These are phyloP conservation scores for Pyrenophora tritici-repentis DNA, from an alignment of 2,329 filamentous ascomycete genomes.

Conservation along the genomic window DNA sequence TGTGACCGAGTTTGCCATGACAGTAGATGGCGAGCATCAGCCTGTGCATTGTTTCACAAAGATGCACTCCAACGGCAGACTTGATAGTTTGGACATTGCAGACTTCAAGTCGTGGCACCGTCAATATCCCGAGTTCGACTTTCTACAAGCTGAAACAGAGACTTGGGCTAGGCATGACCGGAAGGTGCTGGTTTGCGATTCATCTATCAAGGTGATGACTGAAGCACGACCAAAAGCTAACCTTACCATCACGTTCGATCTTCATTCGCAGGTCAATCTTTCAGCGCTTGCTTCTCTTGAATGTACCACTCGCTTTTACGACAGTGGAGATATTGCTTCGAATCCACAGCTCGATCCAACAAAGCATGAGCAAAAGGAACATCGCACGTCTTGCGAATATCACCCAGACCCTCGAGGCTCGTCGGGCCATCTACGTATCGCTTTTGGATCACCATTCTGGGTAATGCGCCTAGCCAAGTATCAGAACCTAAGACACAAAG, in stretches of 20 bases:
- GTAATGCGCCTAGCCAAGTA: constrained; percentile 44
- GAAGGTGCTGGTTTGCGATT: constrained; percentile 49
- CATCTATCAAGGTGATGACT: constrained; percentile 49
- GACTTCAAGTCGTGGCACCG: constrained; percentile 41
- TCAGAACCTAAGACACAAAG: constrained; percentile 21
- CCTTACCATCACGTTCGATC: constrained; percentile 39
- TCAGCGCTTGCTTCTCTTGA: constrained; percentile 35
- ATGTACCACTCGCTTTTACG: constrained; percentile 44
- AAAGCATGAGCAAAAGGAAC: constrained; percentile 28
- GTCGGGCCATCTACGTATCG: constrained; percentile 33
- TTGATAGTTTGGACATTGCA: constrained; percentile 38
- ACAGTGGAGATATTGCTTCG: constrained; percentile 29
- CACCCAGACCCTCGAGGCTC: constrained; percentile 17
- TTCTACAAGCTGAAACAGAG: constrained; percentile 26
- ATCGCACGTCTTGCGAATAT: constrained; percentile 29
- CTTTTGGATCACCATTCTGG: constrained; percentile 54
- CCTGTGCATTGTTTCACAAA: constrained; percentile 49
- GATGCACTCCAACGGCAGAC: constrained; percentile 35
- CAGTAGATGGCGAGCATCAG: constrained; percentile 44
- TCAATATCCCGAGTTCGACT: constrained; percentile 40
- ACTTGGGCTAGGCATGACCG: constrained; percentile 30
- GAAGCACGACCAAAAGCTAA: constrained; percentile 43
- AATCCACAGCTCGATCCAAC: constrained; percentile 30
- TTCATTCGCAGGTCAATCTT: constrained; percentile 43
- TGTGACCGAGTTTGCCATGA: constrained; percentile 48